Evolutionary conservation across 305 asterid species (phyloP).

Genomic region (Fraxinus xanthoxyloides): DNA sequence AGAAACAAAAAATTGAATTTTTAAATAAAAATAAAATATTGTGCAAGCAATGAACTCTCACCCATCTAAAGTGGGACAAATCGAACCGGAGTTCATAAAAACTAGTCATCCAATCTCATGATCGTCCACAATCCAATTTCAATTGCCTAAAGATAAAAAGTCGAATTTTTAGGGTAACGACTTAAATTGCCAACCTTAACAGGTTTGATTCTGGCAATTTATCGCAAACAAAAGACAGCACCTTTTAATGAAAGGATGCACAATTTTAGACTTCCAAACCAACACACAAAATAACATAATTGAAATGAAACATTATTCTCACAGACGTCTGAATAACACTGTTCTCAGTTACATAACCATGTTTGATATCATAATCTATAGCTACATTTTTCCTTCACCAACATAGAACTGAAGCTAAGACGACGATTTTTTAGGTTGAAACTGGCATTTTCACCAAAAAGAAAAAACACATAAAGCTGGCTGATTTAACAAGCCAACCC

Average conservation of each 20-base stretch:
- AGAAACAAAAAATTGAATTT: background rate
- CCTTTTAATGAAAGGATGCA: background rate
- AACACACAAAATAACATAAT: background rate
- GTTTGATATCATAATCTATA: background rate
- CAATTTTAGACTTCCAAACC: background rate
- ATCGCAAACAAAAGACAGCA: background rate
- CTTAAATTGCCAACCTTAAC: too few relatives aligned
- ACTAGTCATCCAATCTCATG: too few relatives aligned
- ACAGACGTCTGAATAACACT: background rate
- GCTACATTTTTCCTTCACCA: background rate
- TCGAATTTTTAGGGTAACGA: too few relatives aligned
- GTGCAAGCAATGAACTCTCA: background rate
- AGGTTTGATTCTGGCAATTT: background rate
- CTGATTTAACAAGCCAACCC: background rate
- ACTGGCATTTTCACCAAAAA: background rate
- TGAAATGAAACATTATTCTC: background rate
- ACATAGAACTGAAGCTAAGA: background rate
- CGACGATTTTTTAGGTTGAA: background rate
- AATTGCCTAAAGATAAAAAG: too few relatives aligned
- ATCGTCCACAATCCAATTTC: too few relatives aligned
- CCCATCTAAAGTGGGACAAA: background rate
- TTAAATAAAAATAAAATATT: too few relatives aligned
- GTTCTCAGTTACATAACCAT: background rate
- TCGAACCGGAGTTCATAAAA: background rate
- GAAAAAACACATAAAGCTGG: background rate